These are phyloP conservation scores for Colletotrichum sp. DNA, from an alignment of 2,329 filamentous ascomycete species.

Conservation along the genomic window DNA sequence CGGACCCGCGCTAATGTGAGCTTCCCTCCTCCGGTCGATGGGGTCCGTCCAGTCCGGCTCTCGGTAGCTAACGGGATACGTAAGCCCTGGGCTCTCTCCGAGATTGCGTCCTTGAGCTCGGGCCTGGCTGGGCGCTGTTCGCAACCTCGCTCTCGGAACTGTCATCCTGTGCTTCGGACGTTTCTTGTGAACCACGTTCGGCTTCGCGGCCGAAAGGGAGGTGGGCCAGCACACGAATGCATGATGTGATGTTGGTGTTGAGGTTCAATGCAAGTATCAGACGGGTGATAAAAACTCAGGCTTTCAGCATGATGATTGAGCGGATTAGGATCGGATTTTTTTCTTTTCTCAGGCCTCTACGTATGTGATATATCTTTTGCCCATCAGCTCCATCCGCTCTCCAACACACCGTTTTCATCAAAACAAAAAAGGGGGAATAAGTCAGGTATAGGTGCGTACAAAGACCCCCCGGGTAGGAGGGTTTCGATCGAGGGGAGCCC, in stretches of 20 bases:
- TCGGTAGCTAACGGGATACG: not conserved
- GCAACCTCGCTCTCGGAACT: not conserved
- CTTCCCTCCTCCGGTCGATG: not conserved
- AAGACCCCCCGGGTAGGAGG: not conserved
- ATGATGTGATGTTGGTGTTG: not conserved
- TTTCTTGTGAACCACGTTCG: not conserved
- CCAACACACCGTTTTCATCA: not conserved
- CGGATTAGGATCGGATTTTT: not conserved
- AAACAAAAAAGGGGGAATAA: not conserved
- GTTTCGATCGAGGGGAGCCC: constrained; percentile 3
- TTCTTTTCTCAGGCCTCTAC: not conserved
- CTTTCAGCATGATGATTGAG: not conserved
- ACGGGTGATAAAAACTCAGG: not conserved
- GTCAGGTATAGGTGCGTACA: constrained; percentile 12
- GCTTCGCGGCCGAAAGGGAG: not conserved
- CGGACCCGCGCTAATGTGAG: not conserved
- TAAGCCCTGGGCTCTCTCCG: not conserved
- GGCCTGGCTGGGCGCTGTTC: not conserved
- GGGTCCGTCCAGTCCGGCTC: not conserved
- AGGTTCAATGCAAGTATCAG: not conserved
- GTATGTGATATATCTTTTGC: not conserved
- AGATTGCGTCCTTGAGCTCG: not conserved
- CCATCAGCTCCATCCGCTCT: not conserved
- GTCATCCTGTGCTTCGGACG: not conserved
- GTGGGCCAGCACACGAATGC: not conserved